Conservation (phyloP, 2,329 filamentous ascomycete genomes). For the Sporothrix protearum region DNA sequence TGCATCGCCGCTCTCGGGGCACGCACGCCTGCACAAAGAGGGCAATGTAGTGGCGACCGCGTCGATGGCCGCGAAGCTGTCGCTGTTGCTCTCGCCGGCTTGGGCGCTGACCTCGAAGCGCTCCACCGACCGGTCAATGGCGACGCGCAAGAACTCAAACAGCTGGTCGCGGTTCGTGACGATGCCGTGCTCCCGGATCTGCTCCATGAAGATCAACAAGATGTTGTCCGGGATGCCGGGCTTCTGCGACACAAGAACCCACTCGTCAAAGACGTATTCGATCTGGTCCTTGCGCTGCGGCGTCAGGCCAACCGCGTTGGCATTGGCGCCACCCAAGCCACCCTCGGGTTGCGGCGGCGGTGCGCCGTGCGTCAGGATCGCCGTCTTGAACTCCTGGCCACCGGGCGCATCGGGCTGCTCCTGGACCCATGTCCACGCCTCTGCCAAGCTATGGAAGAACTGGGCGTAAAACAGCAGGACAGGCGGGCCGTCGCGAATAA, state of each 20-base stretch:
- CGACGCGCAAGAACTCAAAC: conserved; percentile 72
- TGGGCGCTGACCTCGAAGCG: conserved; percentile 71
- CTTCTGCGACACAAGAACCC: conserved; percentile 78
- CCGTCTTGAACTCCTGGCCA: conserved; percentile 69
- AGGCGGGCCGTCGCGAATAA: conserved; percentile 73
- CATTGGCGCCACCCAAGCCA: not conserved
- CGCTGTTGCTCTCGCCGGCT: conserved; percentile 55
- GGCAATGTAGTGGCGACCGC: conserved; percentile 77
- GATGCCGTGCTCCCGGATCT: conserved; percentile 71
- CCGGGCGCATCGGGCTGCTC: conserved; percentile 64
- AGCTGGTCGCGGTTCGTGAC: conserved; percentile 74
- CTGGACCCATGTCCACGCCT: conserved; percentile 74
- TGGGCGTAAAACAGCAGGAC: conserved; percentile 80
- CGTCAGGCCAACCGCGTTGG: conserved; percentile 48
- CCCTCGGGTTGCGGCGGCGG: conserved; percentile 43
- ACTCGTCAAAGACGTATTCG: conserved; percentile 95
- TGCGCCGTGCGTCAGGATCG: conserved; percentile 44
- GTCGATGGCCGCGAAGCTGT: conserved; percentile 64
- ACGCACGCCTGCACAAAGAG: conserved; percentile 70
- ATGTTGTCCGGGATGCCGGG: conserved; percentile 71
- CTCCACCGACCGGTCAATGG: conserved; percentile 74
- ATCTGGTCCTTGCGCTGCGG: conserved; percentile 72
- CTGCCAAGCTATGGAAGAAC: conserved; percentile 77
- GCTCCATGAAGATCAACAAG: conserved; percentile 72
- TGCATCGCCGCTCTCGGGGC: conserved; percentile 43